phyloP scores from a whole-genome alignment of 1,284 basidiomycete genomes.

The Marasmius sp. region DNA sequence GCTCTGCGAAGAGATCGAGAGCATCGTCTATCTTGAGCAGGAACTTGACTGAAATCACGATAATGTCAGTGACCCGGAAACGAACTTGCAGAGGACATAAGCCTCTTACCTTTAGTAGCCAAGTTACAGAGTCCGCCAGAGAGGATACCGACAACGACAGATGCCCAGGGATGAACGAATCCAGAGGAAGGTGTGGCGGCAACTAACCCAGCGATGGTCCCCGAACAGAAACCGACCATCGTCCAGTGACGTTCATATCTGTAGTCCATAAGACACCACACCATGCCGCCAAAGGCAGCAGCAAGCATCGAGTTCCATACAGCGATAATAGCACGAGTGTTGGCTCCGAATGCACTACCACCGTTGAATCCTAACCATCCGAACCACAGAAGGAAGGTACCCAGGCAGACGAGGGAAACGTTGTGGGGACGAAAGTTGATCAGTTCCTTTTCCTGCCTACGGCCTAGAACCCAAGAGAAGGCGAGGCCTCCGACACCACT shows the following conservation, averaged over 20 bases:
- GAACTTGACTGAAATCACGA: conserved; percentile 55
- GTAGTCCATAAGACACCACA: conserved; percentile 91
- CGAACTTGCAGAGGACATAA: conserved; percentile 17
- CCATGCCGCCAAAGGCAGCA: conserved; percentile 75
- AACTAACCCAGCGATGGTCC: conserved; percentile 86
- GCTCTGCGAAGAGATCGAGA: conserved; percentile 87
- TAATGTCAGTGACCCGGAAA: conserved; percentile 11
- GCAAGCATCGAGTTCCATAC: conserved; percentile 88
- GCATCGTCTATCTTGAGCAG: conserved; percentile 75
- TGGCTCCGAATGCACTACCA: conserved; percentile 86
- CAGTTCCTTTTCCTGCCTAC: conserved; percentile 76
- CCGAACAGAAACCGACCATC: conserved; percentile 89
- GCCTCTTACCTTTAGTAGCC: conserved; percentile 73
- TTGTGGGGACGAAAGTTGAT: conserved; percentile 93
- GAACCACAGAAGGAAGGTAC: conserved; percentile 90
- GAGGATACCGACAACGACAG: conserved; percentile 78
- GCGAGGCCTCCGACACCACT: conserved; percentile 87
- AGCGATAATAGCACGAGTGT: conserved; percentile 84
- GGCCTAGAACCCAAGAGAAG: conserved; percentile 83
- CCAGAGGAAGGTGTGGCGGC: conserved; percentile 86
- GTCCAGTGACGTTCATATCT: conserved; percentile 79
- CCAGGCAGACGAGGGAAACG: conserved; percentile 86
- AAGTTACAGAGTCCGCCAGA: conserved; percentile 83
- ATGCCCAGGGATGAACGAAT: conserved; percentile 64
- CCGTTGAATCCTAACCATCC: conserved; percentile 78